Evolutionary conservation across 2,329 filamentous ascomycete species (phyloP).

Genomic region (Leptographium lundbergii): DNA sequence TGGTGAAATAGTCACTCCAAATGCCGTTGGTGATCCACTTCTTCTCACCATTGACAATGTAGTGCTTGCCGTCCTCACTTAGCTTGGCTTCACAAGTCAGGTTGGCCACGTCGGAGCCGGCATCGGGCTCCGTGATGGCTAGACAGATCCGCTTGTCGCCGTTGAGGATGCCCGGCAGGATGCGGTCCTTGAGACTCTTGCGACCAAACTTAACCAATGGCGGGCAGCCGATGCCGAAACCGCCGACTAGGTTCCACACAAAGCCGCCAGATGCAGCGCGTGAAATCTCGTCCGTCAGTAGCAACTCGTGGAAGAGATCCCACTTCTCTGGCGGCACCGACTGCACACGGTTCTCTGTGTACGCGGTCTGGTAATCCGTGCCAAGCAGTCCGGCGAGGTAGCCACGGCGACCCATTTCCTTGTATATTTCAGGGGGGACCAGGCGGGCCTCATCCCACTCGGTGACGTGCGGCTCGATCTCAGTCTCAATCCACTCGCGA

Average conservation of each 20-base stretch:
- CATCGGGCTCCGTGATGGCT: constrained; percentile 94
- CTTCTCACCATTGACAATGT: constrained; percentile 99
- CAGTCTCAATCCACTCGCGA: constrained; percentile 79
- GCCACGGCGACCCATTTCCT: constrained; percentile 84
- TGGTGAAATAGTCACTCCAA: constrained; percentile 96
- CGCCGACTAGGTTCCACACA: constrained; percentile 93
- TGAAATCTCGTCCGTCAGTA: constrained; percentile 88
- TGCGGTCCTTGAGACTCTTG: constrained; percentile 71
- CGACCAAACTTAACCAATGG: constrained; percentile 87
- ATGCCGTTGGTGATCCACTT: constrained; percentile 99
- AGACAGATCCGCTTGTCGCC: constrained; percentile 97
- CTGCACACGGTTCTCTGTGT: constrained; percentile 58
- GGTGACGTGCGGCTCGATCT: constrained; percentile 80
- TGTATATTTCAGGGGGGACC: constrained; percentile 82
- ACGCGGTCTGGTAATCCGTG: constrained; percentile 65
- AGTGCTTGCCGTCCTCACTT: constrained; percentile 91
- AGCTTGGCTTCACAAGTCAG: constrained; percentile 92
- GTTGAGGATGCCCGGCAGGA: constrained; percentile 74
- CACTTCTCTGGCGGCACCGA: constrained; percentile 78
- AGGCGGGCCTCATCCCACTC: constrained; percentile 96
- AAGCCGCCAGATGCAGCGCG: constrained; percentile 81
- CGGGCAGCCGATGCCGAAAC: constrained; percentile 90
- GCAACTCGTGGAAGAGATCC: constrained; percentile 97
- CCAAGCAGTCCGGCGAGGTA: constrained; percentile 90
- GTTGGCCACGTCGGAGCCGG: constrained; percentile 90